phyloP scores from a whole-genome alignment of 2,329 filamentous ascomycete species.

The Talaromyces sp. region DNA sequence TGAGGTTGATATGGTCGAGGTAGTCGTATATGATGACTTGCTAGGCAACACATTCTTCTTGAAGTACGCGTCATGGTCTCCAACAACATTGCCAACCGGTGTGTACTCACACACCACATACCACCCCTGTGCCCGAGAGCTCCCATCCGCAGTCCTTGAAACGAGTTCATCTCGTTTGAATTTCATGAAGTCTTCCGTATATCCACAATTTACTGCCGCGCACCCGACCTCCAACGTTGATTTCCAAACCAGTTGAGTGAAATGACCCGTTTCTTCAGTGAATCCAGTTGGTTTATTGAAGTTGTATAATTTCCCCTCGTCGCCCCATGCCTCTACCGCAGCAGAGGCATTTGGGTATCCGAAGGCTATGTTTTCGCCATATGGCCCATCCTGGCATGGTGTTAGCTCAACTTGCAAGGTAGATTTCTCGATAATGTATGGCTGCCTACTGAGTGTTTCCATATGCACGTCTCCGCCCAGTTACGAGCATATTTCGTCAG shows the following conservation, averaged over 20 bases:
- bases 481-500: constrained; percentile 58
- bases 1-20: not conserved
- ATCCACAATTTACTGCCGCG: constrained; percentile 48
- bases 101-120: constrained; percentile 72
- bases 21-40: constrained; percentile 20
- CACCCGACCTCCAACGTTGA: constrained; percentile 64
- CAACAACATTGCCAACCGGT: constrained; percentile 65
- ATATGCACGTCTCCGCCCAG: constrained; percentile 52
- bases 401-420: not conserved
- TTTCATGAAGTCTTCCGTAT: constrained; percentile 29
- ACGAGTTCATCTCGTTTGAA: not conserved
- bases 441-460: constrained; percentile 42
- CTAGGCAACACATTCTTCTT: constrained; percentile 31
- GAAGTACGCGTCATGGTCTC: constrained; percentile 32
- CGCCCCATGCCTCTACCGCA: constrained; percentile 68
- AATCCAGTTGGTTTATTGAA: constrained; percentile 61
- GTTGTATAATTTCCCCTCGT: constrained; percentile 62
- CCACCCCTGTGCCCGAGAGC: constrained; percentile 55
- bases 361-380: constrained; percentile 74
- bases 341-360: constrained; percentile 64
- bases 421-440: not conserved
- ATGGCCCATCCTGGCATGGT: constrained; percentile 56
- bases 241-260: constrained; percentile 74
- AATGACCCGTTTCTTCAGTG: constrained; percentile 65
- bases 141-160: constrained; percentile 11